Conservation (phyloP, 2,329 filamentous ascomycete species). For the Aspergillus sp. region DNA sequence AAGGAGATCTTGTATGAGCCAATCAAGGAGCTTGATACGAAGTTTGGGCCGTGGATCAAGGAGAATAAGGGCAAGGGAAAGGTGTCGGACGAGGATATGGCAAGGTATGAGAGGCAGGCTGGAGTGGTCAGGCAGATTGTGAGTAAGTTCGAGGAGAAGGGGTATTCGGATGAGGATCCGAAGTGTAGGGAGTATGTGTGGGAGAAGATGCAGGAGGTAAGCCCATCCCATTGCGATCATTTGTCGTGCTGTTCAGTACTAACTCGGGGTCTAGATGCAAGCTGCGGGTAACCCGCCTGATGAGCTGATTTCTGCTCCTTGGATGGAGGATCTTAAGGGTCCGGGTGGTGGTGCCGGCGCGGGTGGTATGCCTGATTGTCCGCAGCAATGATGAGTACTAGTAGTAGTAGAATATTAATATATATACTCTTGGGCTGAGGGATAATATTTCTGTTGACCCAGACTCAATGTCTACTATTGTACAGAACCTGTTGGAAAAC, state of each 20-base stretch:
- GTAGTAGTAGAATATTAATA: too few relatives aligned
- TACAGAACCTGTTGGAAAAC: too few relatives aligned
- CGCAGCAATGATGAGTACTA: slow-evolving; percentile 54
- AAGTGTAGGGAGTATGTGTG: slow-evolving; percentile 89
- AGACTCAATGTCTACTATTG: too few relatives aligned
- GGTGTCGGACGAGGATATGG: slow-evolving; percentile 67
- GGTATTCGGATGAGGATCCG: slow-evolving; percentile 79
- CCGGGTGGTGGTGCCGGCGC: slow-evolving; percentile 64
- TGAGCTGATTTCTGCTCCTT: slow-evolving; percentile 68
- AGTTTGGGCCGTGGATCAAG: slow-evolving; percentile 86
- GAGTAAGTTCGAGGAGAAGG: slow-evolving; percentile 77
- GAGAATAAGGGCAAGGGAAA: slow-evolving; percentile 68
- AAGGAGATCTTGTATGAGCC: slow-evolving; percentile 98
- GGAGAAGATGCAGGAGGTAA: slow-evolving; percentile 95
- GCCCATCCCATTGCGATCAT: slow-evolving; percentile 25
- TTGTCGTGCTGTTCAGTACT: not conserved
- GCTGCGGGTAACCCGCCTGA: slow-evolving; percentile 84
- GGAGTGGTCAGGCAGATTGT: slow-evolving; percentile 82
- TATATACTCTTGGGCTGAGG: too few relatives aligned
- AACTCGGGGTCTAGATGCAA: slow-evolving; percentile 78
- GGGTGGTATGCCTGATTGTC: slow-evolving; percentile 61
- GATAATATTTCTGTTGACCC: too few relatives aligned
- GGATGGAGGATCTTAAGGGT: slow-evolving; percentile 75
- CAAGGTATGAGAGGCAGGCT: slow-evolving; percentile 80
- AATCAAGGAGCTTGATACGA: slow-evolving; percentile 94